phyloP scores from a whole-genome alignment of 2,329 filamentous ascomycete genomes.

The Lecanicillium sp. region DNA sequence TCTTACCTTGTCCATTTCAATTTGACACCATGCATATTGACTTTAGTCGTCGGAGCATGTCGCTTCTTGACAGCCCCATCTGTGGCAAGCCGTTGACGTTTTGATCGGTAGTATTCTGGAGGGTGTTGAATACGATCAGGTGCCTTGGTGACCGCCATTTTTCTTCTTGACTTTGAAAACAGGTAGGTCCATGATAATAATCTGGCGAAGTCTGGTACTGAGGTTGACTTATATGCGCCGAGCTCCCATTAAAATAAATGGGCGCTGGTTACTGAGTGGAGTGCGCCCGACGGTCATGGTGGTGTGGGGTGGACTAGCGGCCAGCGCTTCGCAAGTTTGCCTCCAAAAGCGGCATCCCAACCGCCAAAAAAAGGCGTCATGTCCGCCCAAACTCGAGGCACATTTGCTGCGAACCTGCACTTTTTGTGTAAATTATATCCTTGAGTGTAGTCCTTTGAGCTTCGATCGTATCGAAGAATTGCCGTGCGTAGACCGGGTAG shows the following conservation, averaged over 20 bases:
- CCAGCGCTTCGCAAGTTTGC: constrained; percentile 10
- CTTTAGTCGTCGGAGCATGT: background rate
- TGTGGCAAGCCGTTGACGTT: constrained; percentile 2
- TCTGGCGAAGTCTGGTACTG: background rate
- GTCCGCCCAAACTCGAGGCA: constrained; percentile 6
- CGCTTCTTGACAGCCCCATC: constrained; percentile 3
- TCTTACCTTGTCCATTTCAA: constrained; percentile 1
- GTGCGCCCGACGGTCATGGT: background rate
- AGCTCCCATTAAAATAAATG: constrained; percentile 9
- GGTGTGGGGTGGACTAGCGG: constrained; percentile 2
- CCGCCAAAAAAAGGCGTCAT: constrained; percentile 8
- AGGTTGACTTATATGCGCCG: constrained; percentile 5
- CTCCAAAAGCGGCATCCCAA: constrained; percentile 12
- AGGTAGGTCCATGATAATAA: background rate
- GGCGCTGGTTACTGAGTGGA: constrained; percentile 4
- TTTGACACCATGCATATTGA: constrained; percentile 5
- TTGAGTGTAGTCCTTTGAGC: too few species aligned
- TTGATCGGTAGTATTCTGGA: constrained; percentile 3
- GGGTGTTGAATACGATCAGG: background rate
- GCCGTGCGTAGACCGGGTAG: too few species aligned
- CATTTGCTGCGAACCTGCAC: constrained; percentile 12
- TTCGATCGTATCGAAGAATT: too few species aligned
- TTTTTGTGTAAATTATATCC: constrained; percentile 3
- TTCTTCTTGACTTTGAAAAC: background rate
- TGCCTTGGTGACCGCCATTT: background rate